These are phyloP conservation scores for Lithocarpus polystachyus DNA, from an alignment of 306 rosid genomes.

Conservation along the genomic window DNA sequence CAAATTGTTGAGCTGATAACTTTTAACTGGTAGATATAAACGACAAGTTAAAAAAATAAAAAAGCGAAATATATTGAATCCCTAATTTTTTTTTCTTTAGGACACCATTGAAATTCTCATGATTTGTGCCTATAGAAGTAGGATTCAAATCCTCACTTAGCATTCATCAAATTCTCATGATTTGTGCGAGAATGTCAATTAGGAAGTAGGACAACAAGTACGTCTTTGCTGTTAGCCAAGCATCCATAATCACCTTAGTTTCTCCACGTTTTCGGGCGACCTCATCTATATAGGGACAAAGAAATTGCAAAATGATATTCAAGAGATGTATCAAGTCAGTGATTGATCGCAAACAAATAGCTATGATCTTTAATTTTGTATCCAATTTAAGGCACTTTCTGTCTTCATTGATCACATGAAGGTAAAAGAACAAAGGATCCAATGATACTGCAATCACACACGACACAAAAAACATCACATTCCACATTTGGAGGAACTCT, in stretches of 20 bases:
- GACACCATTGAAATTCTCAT: too few species aligned
- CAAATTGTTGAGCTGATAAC: too few species aligned
- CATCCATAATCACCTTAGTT: background rate
- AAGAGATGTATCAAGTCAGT: constrained; percentile 72
- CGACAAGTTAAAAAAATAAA: too few species aligned
- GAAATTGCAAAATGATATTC: constrained; percentile 82
- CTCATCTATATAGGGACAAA: constrained; percentile 78
- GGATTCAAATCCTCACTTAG: too few species aligned
- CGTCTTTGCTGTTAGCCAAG: background rate
- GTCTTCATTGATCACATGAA: constrained; percentile 62
- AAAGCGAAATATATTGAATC: too few species aligned
- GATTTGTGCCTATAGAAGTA: too few species aligned
- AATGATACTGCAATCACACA: constrained; percentile 77
- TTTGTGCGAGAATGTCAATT: constrained; percentile 83
- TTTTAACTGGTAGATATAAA: too few species aligned
- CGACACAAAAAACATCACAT: constrained; percentile 72
- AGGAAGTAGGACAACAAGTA: constrained; percentile 58
- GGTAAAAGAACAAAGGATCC: constrained; percentile 86
- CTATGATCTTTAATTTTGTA: constrained; percentile 59
- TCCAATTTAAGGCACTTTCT: constrained; percentile 64
- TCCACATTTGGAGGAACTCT: constrained; percentile 84
- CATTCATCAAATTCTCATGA: too few species aligned
- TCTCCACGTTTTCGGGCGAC: background rate
- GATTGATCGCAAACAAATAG: constrained; percentile 69
- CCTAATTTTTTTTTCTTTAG: too few species aligned